phyloP scores from a whole-genome alignment of 768 basidiomycete species.

The Tephrocybe rancida region DNA sequence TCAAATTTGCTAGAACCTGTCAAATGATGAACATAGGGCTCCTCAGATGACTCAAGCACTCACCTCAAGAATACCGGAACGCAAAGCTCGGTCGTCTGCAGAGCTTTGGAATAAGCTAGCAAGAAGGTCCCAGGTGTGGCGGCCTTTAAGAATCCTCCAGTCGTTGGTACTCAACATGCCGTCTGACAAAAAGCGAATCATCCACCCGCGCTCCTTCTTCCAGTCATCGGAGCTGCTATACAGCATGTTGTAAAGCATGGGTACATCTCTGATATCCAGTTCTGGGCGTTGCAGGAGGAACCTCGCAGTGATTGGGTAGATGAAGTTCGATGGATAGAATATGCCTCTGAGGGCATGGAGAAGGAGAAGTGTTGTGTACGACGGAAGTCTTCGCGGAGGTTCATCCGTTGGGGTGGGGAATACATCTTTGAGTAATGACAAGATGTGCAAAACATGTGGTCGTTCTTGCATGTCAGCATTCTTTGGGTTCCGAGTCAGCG shows the following conservation, averaged over 20 bases:
- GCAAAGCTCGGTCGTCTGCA: slow-evolving; percentile 49
- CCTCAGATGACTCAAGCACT: slow-evolving; percentile 15
- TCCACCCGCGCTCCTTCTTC: slow-evolving; percentile 91
- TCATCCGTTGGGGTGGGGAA: slow-evolving; percentile 44
- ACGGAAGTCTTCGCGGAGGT: slow-evolving; percentile 62
- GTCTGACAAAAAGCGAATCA: slow-evolving; percentile 79
- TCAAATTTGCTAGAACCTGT: slow-evolving; percentile 76
- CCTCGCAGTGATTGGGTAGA: slow-evolving; percentile 83
- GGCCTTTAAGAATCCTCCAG: slow-evolving; percentile 77
- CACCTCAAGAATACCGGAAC: slow-evolving; percentile 71
- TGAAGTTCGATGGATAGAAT: slow-evolving; percentile 86
- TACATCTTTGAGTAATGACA: slow-evolving; percentile 65
- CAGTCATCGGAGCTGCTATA: slow-evolving; percentile 81
- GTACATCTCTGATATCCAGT: slow-evolving; percentile 81
- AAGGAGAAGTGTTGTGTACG: slow-evolving; percentile 79
- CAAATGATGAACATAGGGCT: slow-evolving; percentile 1
- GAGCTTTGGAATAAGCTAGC: slow-evolving; percentile 81
- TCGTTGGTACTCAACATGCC: slow-evolving; percentile 77
- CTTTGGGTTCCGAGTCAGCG: slow-evolving; percentile 27
- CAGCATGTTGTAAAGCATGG: slow-evolving; percentile 87
- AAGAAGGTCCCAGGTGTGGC: slow-evolving; percentile 89
- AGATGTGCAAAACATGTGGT: slow-evolving; percentile 70
- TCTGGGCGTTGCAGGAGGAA: slow-evolving; percentile 90
- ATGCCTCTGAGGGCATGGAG: slow-evolving; percentile 80
- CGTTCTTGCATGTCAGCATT: slow-evolving; percentile 76